Evolutionary conservation across 1,284 basidiomycete genomes (phyloP).

Genomic region (Ustilago curta): DNA sequence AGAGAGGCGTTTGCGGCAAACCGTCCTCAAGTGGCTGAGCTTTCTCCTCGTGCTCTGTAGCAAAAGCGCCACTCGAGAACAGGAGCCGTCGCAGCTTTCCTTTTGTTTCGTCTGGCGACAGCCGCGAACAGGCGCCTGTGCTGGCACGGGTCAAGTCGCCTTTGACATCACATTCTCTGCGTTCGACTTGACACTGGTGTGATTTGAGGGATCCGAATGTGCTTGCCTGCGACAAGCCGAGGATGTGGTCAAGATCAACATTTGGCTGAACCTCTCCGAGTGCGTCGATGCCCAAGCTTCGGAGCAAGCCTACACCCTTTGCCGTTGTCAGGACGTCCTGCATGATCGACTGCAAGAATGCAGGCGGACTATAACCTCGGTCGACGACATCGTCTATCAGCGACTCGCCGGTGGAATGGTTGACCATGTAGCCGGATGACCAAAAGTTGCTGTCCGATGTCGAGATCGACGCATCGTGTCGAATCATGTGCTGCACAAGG

Average conservation of each 20-base stretch:
- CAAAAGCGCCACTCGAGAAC: constrained; percentile 3
- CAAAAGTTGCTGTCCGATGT: constrained; percentile 41
- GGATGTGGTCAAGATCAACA: constrained; percentile 20
- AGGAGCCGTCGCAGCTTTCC: constrained; percentile 20
- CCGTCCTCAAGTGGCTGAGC: not conserved
- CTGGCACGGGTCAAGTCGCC: not conserved
- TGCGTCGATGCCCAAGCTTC: constrained; percentile 48
- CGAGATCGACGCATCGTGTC: constrained; percentile 23
- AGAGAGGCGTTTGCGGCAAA: constrained; percentile 24
- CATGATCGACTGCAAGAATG: constrained; percentile 38
- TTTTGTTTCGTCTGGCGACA: constrained; percentile 4
- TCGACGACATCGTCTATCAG: constrained; percentile 8
- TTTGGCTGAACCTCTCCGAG: constrained; percentile 36
- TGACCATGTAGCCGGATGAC: constrained; percentile 25
- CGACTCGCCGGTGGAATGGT: not conserved
- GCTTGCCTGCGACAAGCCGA: constrained; percentile 7
- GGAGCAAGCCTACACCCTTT: constrained; percentile 47
- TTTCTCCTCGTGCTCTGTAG: not conserved
- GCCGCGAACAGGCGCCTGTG: not conserved
- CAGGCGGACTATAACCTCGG: constrained; percentile 31
- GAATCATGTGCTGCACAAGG: constrained; percentile 34
- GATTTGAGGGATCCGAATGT: not conserved
- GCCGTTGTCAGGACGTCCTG: constrained; percentile 37
- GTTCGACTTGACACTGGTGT: not conserved
- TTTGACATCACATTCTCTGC: not conserved